phyloP scores from a whole-genome alignment of 345 rosid genomes.

The Leavenworthia alabamica region DNA sequence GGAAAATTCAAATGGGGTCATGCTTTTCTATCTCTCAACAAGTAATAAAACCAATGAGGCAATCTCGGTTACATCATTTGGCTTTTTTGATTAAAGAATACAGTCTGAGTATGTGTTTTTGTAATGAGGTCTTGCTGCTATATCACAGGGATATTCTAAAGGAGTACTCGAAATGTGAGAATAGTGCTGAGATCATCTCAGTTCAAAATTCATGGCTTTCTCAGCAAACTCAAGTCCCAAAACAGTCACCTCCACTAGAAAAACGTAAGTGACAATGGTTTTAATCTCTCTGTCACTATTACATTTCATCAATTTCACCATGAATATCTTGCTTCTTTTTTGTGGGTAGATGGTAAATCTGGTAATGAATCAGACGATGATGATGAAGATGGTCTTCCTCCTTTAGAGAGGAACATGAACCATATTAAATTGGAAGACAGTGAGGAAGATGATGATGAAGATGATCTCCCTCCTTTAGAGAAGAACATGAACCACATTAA shows the following conservation, averaged over 20 bases:
- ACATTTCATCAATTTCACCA: neutral
- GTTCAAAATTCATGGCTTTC: slow-evolving; percentile 89
- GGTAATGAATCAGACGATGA: slow-evolving; percentile 33
- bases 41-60: slow-evolving; percentile 32
- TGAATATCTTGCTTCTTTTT: neutral
- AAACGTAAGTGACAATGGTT: slow-evolving; percentile 35
- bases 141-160: slow-evolving; percentile 71
- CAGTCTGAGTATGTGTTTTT: neutral
- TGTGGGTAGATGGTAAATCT: slow-evolving; percentile 34
- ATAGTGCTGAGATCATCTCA: slow-evolving; percentile 65
- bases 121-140: neutral
- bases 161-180: slow-evolving; percentile 71
- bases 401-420: slow-evolving; percentile 77
- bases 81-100: neutral
- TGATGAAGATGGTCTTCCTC: slow-evolving; percentile 77
- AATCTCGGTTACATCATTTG: neutral
- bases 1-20: slow-evolving; percentile 99
- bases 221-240: slow-evolving; percentile 51
- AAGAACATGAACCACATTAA: slow-evolving; percentile 72
- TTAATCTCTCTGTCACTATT: neutral
- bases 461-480: slow-evolving; percentile 80
- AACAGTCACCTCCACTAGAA: slow-evolving; percentile 35
- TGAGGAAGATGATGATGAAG: slow-evolving; percentile 61
- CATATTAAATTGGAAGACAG: slow-evolving; percentile 53
- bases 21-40: slow-evolving; percentile 86